Conservation (phyloP, 768 basidiomycete species). For the Cyclocybe aegerita region DNA sequence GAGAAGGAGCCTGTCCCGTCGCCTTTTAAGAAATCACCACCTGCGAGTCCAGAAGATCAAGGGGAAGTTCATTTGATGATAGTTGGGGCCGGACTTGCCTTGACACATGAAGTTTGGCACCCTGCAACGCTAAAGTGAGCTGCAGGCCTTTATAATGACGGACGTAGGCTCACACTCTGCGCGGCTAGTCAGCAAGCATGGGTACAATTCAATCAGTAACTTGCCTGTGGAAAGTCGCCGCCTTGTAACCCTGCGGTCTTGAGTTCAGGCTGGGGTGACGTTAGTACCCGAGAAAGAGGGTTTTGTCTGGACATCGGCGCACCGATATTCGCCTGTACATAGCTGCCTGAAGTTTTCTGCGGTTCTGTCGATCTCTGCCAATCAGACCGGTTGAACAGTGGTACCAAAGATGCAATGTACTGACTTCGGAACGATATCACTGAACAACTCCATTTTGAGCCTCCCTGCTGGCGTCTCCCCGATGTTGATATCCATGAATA, state of each 20-base stretch:
- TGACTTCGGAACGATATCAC: slow-evolving; percentile 89
- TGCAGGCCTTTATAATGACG: background rate
- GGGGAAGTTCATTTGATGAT: background rate
- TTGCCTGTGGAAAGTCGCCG: slow-evolving; percentile 89
- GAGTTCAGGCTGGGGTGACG: slow-evolving; percentile 61
- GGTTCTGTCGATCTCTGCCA: slow-evolving; percentile 52
- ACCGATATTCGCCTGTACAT: slow-evolving; percentile 97
- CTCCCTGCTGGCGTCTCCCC: slow-evolving; percentile 95
- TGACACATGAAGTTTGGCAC: slow-evolving; percentile 97
- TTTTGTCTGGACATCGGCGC: slow-evolving; percentile 11
- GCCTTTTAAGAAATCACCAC: slow-evolving; percentile 91
- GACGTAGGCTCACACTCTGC: slow-evolving; percentile 64
- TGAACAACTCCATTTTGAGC: slow-evolving; percentile 97
- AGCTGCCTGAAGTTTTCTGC: slow-evolving; percentile 98
- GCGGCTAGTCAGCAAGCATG: slow-evolving; percentile 14
- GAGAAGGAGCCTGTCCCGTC: slow-evolving; percentile 97
- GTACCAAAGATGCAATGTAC: slow-evolving; percentile 32
- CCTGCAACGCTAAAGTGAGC: slow-evolving; percentile 34
- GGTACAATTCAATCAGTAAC: slow-evolving; percentile 17
- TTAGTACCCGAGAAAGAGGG: slow-evolving; percentile 5
- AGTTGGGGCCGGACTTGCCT: slow-evolving; percentile 42
- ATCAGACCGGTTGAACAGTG: background rate
- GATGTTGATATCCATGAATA: slow-evolving; percentile 97
- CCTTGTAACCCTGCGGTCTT: slow-evolving; percentile 89
- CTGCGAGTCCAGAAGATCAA: slow-evolving; percentile 32